These are phyloP conservation scores for Rhodotorula toruloides DNA, from an alignment of 768 basidiomycete genomes.

Conservation along the genomic window DNA sequence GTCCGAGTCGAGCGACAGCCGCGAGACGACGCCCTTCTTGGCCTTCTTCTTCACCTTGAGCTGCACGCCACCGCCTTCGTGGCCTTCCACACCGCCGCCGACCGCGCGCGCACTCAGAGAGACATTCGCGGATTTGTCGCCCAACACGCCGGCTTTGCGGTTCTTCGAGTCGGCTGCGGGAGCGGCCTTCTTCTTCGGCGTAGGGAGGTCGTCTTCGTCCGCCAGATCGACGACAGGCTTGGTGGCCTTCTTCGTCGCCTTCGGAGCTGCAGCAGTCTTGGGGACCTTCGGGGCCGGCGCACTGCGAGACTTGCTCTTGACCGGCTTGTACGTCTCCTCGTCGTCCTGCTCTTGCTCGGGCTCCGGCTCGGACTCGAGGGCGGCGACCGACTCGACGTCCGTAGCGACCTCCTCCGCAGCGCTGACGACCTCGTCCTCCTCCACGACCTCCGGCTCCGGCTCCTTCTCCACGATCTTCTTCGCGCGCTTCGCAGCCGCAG, in stretches of 20 bases:
- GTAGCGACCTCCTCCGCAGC: not conserved
- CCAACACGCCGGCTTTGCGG: conserved; percentile 18
- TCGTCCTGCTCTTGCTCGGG: not conserved
- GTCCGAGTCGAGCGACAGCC: conserved; percentile 4
- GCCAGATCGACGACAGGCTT: not conserved
- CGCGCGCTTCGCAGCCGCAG: not conserved
- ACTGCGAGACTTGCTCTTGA: conserved; percentile 2
- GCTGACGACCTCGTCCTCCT: not conserved
- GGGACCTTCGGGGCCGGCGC: not conserved
- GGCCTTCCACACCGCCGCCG: not conserved
- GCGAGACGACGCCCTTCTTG: conserved; percentile 4
- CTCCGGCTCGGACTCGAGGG: not conserved
- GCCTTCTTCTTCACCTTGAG: conserved; percentile 27
- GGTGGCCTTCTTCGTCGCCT: not conserved
- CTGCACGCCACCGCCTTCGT: not conserved
- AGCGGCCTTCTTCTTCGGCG: conserved; percentile 1
- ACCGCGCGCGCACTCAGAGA: not conserved
- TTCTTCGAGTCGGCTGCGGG: conserved; percentile 7
- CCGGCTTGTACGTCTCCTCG: not conserved
- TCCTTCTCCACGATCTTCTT: not conserved
- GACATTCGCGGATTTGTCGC: conserved; percentile 12
- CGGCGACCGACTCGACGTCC: not conserved
- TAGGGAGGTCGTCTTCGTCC: conserved; percentile 3
- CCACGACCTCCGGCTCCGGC: not conserved
- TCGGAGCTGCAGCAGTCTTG: not conserved